Evolutionary conservation across 495 filamentous ascomycete genomes (phyloP), one percentile per base, ranked within the genome.

Genomic region (Neurospora sp.): DNA sequence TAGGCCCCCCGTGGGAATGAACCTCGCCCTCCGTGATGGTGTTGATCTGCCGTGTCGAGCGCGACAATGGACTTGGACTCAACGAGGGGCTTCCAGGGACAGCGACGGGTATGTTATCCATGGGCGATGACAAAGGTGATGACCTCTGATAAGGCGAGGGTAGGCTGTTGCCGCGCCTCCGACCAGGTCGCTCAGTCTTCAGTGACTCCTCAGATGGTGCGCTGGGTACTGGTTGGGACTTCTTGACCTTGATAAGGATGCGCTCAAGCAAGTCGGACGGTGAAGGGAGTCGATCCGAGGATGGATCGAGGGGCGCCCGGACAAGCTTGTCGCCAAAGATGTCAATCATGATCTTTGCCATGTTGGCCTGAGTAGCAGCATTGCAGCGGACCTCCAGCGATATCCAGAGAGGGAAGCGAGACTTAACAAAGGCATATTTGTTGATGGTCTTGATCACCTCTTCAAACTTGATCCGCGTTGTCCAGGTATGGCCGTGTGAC

Each of bases 301-400:
- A 89, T 3, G 88, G 86, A 75, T 90, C 86, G 40, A 94, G 81
- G 2, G 93, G 92, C 72, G 94, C 88, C 3, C 89, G 86, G 31
- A 98, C 82, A 10, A 99, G 88, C 77, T 89, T 89, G 31, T 92
- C 87, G 40, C 90, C 92, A 79, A 97, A 94, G 22, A 90, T 88
- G 37, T 91, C 89, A 70, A 89, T 90, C 89, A 99, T 96, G 72
- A 93, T 96, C 69, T 92, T 90, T 31, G 94, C 93, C 95, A 99
- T 98, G 44, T 86, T 87, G 45, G 88, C 83, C 79, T 99, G 96
- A 76, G 97, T 95, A 69, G 91, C 86, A 10, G 89, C 80, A 75
- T 87, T 90, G 85, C 96, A 99, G 79, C 97, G 96, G 20, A 99
- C 94, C 78, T 99, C 96, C 31, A 99, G 90, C 18, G 96, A 98